Evolutionary conservation across 805 yeast genomes (phyloP), one percentile per base, ranked within the genome.

Genomic region (Metschnikowia bowlesiae): DNA sequence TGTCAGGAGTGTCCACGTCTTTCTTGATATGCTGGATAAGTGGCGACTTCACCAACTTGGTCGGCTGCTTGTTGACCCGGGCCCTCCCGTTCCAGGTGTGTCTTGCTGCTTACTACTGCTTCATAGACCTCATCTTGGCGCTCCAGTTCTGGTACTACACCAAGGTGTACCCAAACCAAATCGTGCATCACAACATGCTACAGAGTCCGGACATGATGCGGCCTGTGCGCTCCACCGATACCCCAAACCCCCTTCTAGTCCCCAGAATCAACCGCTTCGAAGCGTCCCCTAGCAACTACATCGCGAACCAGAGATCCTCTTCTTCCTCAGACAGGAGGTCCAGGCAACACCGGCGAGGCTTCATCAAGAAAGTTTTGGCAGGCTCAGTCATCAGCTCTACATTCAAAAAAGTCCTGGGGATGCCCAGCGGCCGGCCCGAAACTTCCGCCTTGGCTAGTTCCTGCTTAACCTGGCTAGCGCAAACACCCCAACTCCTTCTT

Each of bases 41-140:
- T 4, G 75, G 76, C 14, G 76, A 60, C 41, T 65, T 74, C 18
- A 75, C 82, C 8, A 77, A 81, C 40, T 65, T 84, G 30, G 42
- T 78, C 0, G 97, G 97, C 0, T 89, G 96, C 53, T 52, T 87
- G 0, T 63, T 89, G 43, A 89, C 96, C 0, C 64, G 79, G 6
- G 97, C 91, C 53, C 71, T 89, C 43, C 82, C 85, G n/a, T 91
- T 90, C 67, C 97, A 90, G 63, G 78, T 82, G 9, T 69, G 83
- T 22, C 70, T 90, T 14, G 88, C 95, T 0, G 51, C 78, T 2
- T 91, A 91, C 67, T 90, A 87, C 63, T 71, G 92, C 50, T 56
- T 58, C 38, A 56, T 58, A 9, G 60, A 58, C 38, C n/a, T 54
- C 32, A 53, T 58, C 28, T 46, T 58, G 16, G 36, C 48, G 26